phyloP scores from a whole-genome alignment of 192 early-diverging fungal genomes.

The Coemansia sp. region DNA sequence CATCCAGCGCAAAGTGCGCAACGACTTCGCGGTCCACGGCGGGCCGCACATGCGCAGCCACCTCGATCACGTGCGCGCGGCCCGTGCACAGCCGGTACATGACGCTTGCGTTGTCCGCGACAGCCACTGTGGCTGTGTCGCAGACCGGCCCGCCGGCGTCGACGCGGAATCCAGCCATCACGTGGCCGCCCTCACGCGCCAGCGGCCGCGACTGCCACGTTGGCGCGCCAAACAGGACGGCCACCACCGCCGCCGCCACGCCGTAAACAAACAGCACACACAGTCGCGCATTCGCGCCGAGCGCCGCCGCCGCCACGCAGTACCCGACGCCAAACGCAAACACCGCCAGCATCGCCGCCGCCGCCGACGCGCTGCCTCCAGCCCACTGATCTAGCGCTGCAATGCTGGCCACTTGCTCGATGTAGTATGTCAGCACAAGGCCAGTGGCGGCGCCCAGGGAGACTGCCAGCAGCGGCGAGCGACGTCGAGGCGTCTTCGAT shows the following conservation, averaged over 20 bases:
- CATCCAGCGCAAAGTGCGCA: slow-evolving; percentile 16
- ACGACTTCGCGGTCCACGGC: slow-evolving; percentile 40
- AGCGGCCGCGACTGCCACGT: slow-evolving; percentile 41
- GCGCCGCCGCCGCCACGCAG: slow-evolving; percentile 10
- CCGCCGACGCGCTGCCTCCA: slow-evolving; percentile 12
- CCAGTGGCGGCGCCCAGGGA: slow-evolving; percentile 4
- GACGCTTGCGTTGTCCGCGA: slow-evolving; percentile 6
- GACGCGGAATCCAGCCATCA: slow-evolving; percentile 1
- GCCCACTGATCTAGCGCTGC: slow-evolving; percentile 32
- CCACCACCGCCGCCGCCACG: slow-evolving; percentile 10
- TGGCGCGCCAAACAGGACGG: slow-evolving; percentile 17
- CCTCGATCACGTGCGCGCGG: slow-evolving; percentile 16
- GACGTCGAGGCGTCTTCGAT: not conserved
- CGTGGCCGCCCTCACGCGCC: not conserved
- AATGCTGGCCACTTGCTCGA: slow-evolving; percentile 20
- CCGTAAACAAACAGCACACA: slow-evolving; percentile 7
- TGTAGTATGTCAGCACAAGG: slow-evolving; percentile 18
- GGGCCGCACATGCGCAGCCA: slow-evolving; percentile 5
- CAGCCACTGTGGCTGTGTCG: slow-evolving; percentile 17
- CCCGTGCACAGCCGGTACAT: slow-evolving; percentile 34
- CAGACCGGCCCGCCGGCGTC: slow-evolving; percentile 22
- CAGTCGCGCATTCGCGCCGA: slow-evolving; percentile 20
- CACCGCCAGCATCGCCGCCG: slow-evolving; percentile 10
- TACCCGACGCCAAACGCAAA: slow-evolving; percentile 15
- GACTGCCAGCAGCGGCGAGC: not conserved